Conservation (phyloP, 495 filamentous ascomycete species). For the Umbilicaria muhlenbergii region DNA sequence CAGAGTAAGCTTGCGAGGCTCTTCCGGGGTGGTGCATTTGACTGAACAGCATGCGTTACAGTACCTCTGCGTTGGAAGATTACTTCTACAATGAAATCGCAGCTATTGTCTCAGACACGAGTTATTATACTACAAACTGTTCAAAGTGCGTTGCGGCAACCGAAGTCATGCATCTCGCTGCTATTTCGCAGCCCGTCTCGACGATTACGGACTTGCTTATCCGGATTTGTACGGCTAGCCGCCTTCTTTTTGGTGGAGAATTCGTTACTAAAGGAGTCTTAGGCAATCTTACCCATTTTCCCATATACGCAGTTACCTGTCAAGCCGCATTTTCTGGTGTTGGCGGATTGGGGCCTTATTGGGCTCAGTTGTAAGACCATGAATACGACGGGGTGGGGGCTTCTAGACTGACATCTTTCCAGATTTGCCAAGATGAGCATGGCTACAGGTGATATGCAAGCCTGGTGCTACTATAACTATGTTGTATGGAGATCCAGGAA, state of each 20-base stretch:
- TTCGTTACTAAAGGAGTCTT: neutral
- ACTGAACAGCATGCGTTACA: neutral
- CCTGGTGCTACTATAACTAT: constrained; percentile 11
- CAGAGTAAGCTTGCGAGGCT: neutral
- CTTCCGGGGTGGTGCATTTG: neutral
- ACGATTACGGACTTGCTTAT: constrained; percentile 11
- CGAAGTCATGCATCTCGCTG: constrained; percentile 12
- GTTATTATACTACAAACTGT: constrained; percentile 3
- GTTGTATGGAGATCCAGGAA: neutral
- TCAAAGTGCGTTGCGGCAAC: constrained; percentile 9
- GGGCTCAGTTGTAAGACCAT: constrained; percentile 7
- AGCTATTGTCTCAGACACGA: constrained; percentile 8
- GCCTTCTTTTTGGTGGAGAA: neutral
- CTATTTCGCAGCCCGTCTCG: constrained; percentile 8
- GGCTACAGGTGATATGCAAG: constrained; percentile 13
- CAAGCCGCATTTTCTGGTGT: constrained; percentile 5
- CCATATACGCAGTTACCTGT: constrained; percentile 7
- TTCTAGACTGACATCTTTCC: neutral
- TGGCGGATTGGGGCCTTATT: constrained; percentile 12
- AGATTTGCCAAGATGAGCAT: constrained; percentile 10
- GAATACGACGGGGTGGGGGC: too few species aligned
- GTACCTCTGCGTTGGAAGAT: constrained; percentile 6
- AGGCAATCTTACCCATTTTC: constrained; percentile 5
- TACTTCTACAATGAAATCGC: constrained; percentile 11
- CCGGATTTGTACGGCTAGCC: neutral